Conservation (phyloP, 768 basidiomycete species). For the Russula olivacea region DNA sequence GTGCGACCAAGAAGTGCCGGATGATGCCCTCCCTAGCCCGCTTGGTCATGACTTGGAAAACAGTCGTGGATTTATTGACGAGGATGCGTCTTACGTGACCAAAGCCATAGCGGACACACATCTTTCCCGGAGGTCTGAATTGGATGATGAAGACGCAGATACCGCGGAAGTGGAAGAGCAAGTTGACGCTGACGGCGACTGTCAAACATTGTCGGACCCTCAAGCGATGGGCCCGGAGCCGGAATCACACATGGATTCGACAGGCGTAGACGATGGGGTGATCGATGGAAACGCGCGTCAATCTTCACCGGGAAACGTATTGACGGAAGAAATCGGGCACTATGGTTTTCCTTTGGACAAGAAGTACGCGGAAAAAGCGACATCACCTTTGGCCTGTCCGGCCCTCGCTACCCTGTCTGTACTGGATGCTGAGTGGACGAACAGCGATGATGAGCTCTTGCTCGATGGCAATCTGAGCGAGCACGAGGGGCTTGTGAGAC, state of each 20-base stretch:
- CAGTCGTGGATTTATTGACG: neutral
- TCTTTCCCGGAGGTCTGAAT: neutral
- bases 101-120: neutral
- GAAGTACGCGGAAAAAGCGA: neutral
- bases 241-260: neutral
- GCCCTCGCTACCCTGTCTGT: neutral
- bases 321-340: neutral
- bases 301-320: neutral
- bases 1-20: neutral
- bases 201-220: neutral
- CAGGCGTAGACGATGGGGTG: neutral
- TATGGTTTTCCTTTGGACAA: neutral
- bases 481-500: conserved; percentile 8
- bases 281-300: neutral
- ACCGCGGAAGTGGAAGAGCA: conserved; percentile 7
- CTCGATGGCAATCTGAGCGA: conserved; percentile 5
- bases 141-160: neutral
- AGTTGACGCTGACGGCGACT: neutral
- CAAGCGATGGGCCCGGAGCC: neutral
- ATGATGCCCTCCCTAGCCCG: neutral
- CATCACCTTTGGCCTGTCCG: neutral
- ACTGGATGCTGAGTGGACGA: conserved; percentile 7
- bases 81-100: neutral
- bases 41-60: neutral
- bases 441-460: conserved; percentile 10